phyloP scores from a whole-genome alignment of 2,329 filamentous ascomycete species.

The Beauveria pseudobassiana region DNA sequence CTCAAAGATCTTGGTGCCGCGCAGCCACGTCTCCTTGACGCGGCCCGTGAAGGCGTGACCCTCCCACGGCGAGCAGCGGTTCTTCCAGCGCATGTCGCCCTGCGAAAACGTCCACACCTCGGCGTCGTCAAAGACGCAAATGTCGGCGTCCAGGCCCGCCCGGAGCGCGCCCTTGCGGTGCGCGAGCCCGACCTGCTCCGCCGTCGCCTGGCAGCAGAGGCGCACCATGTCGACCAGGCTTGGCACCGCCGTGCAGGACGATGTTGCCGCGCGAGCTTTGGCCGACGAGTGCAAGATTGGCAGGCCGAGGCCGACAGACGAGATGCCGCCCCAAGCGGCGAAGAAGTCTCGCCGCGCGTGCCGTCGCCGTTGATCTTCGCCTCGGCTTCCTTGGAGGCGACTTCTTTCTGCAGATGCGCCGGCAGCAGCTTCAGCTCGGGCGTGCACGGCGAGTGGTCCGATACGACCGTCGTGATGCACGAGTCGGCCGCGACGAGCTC shows the following conservation, averaged over 20 bases:
- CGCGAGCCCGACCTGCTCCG: conserved; percentile 77
- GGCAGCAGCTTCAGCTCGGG: conserved; percentile 88
- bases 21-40: conserved; percentile 78
- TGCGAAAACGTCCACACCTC: conserved; percentile 65
- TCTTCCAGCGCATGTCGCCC: conserved; percentile 87
- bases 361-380: conserved; percentile 6
- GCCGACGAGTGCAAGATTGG: conserved; percentile 83
- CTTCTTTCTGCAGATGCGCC: conserved; percentile 40
- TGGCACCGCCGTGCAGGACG: conserved; percentile 31
- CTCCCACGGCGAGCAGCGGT: conserved; percentile 87
- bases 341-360: conserved; percentile 83
- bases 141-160: conserved; percentile 79
- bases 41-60: conserved; percentile 69
- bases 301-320: conserved; percentile 83
- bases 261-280: conserved; percentile 44
- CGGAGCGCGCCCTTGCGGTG: conserved; percentile 70
- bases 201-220: conserved; percentile 81
- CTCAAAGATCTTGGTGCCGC: conserved; percentile 67
- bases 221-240: conserved; percentile 72
- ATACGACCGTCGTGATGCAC: conserved; percentile 86
- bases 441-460: conserved; percentile 93
- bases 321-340: conserved; percentile 92
- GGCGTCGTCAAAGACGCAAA: conserved; percentile 87
- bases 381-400: conserved; percentile 27
- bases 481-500: conserved; percentile 66